A percentile compares a stretch with the other conserved stretches of the same genome.
Evolutionary conservation across 345 rosid species (phyloP).

Genomic region (Rhodamnia argentea): DNA sequence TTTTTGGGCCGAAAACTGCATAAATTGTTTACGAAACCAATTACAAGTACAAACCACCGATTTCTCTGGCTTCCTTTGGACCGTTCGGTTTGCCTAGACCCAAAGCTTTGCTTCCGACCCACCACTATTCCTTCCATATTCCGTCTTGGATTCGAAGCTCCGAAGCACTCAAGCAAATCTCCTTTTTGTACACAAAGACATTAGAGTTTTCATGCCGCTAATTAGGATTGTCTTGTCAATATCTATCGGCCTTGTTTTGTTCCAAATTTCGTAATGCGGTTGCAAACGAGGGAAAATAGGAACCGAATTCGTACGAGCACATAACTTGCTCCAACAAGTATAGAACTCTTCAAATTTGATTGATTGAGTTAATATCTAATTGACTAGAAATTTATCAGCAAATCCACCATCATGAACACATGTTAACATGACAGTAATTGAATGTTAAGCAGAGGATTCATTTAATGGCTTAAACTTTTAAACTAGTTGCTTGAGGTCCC

Average conservation of each 20-base stretch:
- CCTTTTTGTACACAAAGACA: neutral
- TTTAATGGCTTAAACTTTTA: neutral
- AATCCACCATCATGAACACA: neutral
- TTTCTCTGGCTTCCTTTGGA: neutral
- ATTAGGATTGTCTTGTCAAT: neutral
- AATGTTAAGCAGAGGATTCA: too few relatives aligned
- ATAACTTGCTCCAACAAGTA: neutral
- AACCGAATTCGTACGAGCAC: neutral
- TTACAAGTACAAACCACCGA: neutral
- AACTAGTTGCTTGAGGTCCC: rapidly evolving
- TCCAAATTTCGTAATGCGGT: neutral
- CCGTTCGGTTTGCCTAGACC: neutral
- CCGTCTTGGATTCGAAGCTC: neutral
- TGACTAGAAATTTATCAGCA: neutral
- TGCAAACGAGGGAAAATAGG: neutral
- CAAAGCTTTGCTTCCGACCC: neutral
- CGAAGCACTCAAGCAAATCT: neutral
- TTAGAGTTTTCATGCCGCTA: neutral
- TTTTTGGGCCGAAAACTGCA: neutral
- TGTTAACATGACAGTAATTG: neutral
- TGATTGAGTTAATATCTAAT: neutral
- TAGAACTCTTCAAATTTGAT: neutral
- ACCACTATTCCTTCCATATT: neutral
- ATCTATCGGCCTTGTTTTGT: neutral
- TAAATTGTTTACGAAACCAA: neutral